Evolutionary conservation across 148 eudicot genomes (phyloP), one percentile per base, ranked within the genome.

Genomic region (Hydrangea macrophylla): DNA sequence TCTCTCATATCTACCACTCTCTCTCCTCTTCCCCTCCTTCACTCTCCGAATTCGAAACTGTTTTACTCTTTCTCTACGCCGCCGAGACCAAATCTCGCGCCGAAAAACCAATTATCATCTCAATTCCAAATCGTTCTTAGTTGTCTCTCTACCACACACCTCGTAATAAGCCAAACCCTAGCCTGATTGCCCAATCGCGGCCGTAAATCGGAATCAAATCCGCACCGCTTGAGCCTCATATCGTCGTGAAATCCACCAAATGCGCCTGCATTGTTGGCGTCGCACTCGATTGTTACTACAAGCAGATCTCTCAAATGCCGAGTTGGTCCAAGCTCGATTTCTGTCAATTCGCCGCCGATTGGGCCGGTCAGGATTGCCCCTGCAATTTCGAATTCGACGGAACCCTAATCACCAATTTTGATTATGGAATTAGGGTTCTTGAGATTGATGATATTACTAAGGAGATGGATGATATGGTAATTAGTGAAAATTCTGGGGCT

Each of bases 41-140:
- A 1, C 83, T 93, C 6, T 79, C 98, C 50, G 96, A 96, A 0
- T 90, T 93, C 65, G 96, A 93, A 70, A 95, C 95, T 17, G 96
- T 93, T 2, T 70, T 92, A 0, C 80, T 92, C 7, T 85, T 88
- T 2, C 65, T 90, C 24, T 90, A 90, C 66, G 71, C 90, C 9
- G 62, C 88, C 9, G 88, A 90, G 58, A 76, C 88, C 35, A 93
- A 90, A 60, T 58, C 87, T 0, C 84, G 96, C 2, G 72, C 68
- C 22, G 98, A 95, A 0, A 90, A 90, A 48, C 84, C 96, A 5
- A 53, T 93, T 0, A 54, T 75, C 5, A 68, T 93, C 37, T 64
- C 83, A 9, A 79, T 93, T 24, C 96, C 96, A 0, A 87, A 90
- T 80, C 85, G 88, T 5, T 74, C 88, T 2, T 86, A 81, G 42